Base-by-base conservation (phyloP, 805 yeast species). In the Suhomyces sp. region DNA sequence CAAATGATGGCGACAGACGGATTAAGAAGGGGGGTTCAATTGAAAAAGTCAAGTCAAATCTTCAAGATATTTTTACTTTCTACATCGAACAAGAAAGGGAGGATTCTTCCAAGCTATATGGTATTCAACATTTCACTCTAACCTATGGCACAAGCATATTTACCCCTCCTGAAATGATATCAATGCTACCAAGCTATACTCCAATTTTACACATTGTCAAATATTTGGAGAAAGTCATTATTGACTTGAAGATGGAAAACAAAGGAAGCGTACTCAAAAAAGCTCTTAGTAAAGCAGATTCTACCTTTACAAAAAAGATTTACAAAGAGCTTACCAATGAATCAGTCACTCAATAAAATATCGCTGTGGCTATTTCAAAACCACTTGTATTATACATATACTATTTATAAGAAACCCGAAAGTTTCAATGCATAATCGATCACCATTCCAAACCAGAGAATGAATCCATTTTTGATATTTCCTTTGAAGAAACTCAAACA, bases 401-500 rank as follows among this genome's bases (percentile, higher is more conserved):
- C 25, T n/a, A 15, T 18, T 51, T 51, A 72, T 31, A 74, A 50
- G 39, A 64, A 58, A 0, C 82, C 82, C 18, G 64, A 49, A 10
- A 72, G 39, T 44, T 67, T 66, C 40, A 81, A 56, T 18, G 81
- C 35, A 51, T 83, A 84, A 55, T 85, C 95, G 29, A 81, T 43
- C 28, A 81, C 54, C 47, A 85, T 72, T 6, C 91, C 93, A 24
- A 68, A 57, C 64, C 84, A 76, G 43, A 85, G 70, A 28, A 74
- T 73, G 52, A 79, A 70, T 0, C 93, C 95, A 2, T 95, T 85
- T 38, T 70, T 70, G 48, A 90, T 83, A 56, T 91, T 93, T 25
- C 78, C 75, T 12, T 70, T 70, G 56, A 93, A 93, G 58, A 81
- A 77, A 37, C 72, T 69, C 88, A 97, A 86, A 62, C 99, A 93